A percentile compares a stretch with the other conserved stretches of the same genome.
These are phyloP conservation scores for Penicillium psychrosexuale DNA, from an alignment of 2,329 filamentous ascomycete species.

Conservation along the genomic window DNA sequence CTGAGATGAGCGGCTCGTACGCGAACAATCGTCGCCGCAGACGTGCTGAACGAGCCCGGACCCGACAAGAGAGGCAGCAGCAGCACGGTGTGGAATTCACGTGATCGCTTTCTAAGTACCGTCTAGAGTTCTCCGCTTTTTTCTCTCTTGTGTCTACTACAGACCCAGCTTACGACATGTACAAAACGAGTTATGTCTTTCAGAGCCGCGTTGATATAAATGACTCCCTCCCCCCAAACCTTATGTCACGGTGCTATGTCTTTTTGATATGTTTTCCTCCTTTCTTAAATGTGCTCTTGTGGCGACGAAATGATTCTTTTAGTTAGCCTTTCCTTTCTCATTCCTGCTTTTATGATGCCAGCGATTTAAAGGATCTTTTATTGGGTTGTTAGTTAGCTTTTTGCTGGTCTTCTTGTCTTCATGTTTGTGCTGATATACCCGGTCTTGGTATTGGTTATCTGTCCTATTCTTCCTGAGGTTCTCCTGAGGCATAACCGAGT, in stretches of 20 bases:
- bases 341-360: conserved; percentile 7
- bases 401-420: background rate
- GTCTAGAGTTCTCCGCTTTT: background rate
- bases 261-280: conserved; percentile 4
- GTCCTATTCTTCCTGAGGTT: background rate
- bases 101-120: conserved; percentile 24
- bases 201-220: conserved; percentile 9
- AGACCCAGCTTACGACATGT: conserved; percentile 15
- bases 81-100: conserved; percentile 50
- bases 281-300: conserved; percentile 2
- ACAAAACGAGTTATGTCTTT: conserved; percentile 14
- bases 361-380: conserved; percentile 15
- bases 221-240: background rate
- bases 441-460: background rate
- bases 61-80: conserved; percentile 45
- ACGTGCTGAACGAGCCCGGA: conserved; percentile 52
- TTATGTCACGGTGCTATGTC: conserved; percentile 6
- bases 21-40: conserved; percentile 53
- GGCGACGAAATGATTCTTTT: conserved; percentile 6
- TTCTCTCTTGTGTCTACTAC: background rate
- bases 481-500: background rate
- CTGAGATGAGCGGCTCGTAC: conserved; percentile 50
- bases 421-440: background rate
- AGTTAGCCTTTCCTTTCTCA: conserved; percentile 4
- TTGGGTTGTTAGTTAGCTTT: background rate